Evolutionary conservation across 2,329 filamentous ascomycete species (phyloP), one percentile per base, ranked within the genome.

Genomic region (Talaromyces funiculosus): DNA sequence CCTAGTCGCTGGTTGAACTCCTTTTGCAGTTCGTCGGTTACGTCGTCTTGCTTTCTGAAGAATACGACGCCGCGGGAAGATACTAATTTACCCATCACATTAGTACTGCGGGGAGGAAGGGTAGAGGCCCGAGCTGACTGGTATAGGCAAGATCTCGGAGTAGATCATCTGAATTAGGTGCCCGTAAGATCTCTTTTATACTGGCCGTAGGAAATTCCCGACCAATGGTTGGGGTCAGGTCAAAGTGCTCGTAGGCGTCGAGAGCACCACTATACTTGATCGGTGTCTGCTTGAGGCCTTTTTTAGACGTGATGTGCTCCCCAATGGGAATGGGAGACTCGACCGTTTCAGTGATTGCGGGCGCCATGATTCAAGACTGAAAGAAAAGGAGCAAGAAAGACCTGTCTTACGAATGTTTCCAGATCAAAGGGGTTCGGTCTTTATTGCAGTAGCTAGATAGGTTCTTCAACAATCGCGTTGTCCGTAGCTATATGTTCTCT

Each of bases 191-290:
- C 35, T 90, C 85, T 53, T 68, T 71, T 38, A 81, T 66, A 57
- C 74, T 77, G 2, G 75, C 73, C 14, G 70, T 69, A 24, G 45
- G 45, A 16, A 45, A 83, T 64, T 83, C 81, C 20, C 73, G 73
- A 14, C 81, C 81, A 63, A 83, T 82, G 18, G 78, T 72, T 7
- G 80, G 80, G 2, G 81, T 84, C 2, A 81, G 71, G 59, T 83
- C 80, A 57, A 81, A 78, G 8, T 69, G 76, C 14, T 78, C 71
- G 61, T 76, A 81, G 10, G 72, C 62, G 18, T 82, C 74, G 0
- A 82, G 69, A 0, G 67, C 66, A 16, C 78, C 79, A 9, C 64
- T 72, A 12, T 72, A 68, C 61, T 76, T 70, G 16, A 82, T 61
- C 2, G 75, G 74, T 33, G 33, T 8, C 31, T 37, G 24, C 24